Base-by-base conservation (phyloP, 2,329 filamentous ascomycete species). In the Fusarium sp. region DNA sequence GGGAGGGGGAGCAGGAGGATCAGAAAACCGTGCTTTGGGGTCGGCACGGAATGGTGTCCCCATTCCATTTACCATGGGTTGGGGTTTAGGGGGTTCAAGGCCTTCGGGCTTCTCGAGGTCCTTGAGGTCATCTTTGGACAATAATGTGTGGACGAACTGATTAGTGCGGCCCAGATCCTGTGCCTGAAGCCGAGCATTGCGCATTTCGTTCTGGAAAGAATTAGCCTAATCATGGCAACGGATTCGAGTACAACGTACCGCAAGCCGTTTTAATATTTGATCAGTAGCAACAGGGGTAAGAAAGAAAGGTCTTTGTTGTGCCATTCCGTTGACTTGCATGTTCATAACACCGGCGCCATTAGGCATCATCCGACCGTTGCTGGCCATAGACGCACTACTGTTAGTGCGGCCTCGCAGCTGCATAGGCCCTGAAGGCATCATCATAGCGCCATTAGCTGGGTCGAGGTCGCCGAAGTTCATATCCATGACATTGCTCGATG, bases 401-500 rank as follows among this genome's bases (percentile, higher is more conserved):
- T 90, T 89, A 20, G 89, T 88, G 79, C 94, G 89, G 14, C 92
- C 92, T 70, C 94, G 90, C 79, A 92, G 88, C 67, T 93, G 91
- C 69, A 92, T 88, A 42, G 91, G 89, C 52, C 92, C 91, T 10
- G 91, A 88, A 11, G 90, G 90, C 71, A 93, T 90, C 83, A 96
- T 89, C 83, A 95, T 89, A 38, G 89, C 89, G 68, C 90, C 90
- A 71, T 94, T 93, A 31, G 93, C 90, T 8, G 94, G 93, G 80
- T 98, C 95, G 36, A 98, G 87, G 78, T 98, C 96, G 52, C 94
- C 94, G 84, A 98, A 97, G 79, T 93, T 97, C 85, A 98, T 91
- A 79, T 98, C 95, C 76, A 97, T 83, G 52, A 95, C 89, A 79
- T 93, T 97, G 77, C 89, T 93, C 14, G 91, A 89, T 17, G 92